Evolutionary conservation across 2,329 filamentous ascomycete species (phyloP).

Genomic region (Zalaria sp.): DNA sequence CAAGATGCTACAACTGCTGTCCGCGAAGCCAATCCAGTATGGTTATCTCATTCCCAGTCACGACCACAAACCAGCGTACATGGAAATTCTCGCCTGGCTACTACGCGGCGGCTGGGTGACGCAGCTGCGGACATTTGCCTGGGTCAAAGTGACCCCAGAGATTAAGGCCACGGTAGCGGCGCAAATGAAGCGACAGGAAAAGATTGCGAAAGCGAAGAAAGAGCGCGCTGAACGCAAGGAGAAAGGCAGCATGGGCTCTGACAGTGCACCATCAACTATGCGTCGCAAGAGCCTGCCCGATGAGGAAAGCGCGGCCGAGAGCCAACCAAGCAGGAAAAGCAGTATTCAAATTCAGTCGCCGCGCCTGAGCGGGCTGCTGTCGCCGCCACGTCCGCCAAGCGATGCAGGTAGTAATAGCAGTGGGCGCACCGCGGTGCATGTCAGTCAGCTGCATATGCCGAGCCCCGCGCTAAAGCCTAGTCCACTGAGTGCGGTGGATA

Average conservation of each 20-base stretch:
- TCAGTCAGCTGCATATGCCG: background rate
- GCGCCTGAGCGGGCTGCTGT: background rate
- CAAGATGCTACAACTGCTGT: constrained; percentile 76
- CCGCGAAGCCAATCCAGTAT: constrained; percentile 67
- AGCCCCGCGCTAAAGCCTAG: background rate
- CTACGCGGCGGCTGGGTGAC: constrained; percentile 88
- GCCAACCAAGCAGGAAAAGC: background rate
- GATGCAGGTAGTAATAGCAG: constrained; percentile 3
- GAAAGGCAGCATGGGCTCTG: background rate
- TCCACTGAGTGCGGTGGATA: background rate
- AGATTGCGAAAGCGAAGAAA: background rate
- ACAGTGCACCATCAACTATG: background rate
- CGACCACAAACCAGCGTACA: constrained; percentile 73
- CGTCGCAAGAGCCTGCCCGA: background rate
- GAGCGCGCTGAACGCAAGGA: background rate
- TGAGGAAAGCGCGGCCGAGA: background rate
- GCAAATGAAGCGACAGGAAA: constrained; percentile 1
- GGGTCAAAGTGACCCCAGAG: constrained; percentile 36
- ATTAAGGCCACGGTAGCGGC: constrained; percentile 7
- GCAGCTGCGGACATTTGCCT: constrained; percentile 81
- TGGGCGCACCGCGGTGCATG: constrained; percentile 1
- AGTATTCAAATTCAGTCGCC: background rate
- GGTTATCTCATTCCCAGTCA: constrained; percentile 74
- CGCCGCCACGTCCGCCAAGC: background rate
- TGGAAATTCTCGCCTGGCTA: constrained; percentile 86